Conservation (phyloP, 2,329 filamentous ascomycete species). For the Cladosporium austrohemisphaericum region DNA sequence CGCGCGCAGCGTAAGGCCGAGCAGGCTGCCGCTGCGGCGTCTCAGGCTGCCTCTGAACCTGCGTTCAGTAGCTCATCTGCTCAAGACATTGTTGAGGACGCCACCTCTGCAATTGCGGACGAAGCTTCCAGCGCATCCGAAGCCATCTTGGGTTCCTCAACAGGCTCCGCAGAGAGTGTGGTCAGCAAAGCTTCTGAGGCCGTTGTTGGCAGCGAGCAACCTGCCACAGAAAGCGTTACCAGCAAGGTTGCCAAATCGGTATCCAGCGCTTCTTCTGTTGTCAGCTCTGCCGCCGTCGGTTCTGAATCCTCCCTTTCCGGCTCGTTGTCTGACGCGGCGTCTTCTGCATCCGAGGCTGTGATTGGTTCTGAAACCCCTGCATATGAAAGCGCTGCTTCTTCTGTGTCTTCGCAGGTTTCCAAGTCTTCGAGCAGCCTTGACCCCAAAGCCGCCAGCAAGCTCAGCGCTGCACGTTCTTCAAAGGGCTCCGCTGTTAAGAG, state of each 20-base stretch:
- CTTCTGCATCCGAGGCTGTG: constrained; percentile 20
- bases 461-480: constrained; percentile 32
- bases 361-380: constrained; percentile 24
- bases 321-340: constrained; percentile 11
- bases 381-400: constrained; percentile 24
- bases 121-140: constrained; percentile 29
- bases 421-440: constrained; percentile 16
- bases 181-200: constrained; percentile 48
- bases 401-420: constrained; percentile 3
- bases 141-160: constrained; percentile 23
- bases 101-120: constrained; percentile 30
- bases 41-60: constrained; percentile 32
- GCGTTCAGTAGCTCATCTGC: constrained; percentile 32
- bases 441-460: constrained; percentile 32
- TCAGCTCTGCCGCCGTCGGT: constrained; percentile 10
- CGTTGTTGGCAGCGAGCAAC: constrained; percentile 17
- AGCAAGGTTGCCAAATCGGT: constrained; percentile 19
- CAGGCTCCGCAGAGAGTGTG: constrained; percentile 50
- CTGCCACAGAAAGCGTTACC: constrained; percentile 15
- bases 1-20: constrained; percentile 37
- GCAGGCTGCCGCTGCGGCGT: constrained; percentile 32
- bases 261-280: constrained; percentile 17
- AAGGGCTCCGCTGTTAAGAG: constrained; percentile 27
- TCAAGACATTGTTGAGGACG: constrained; percentile 36
- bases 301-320: constrained; percentile 14